Percentiles rank a stretch among this genome's conserved stretches.
These are phyloP conservation scores for Aureobasidium leucospermi DNA, from an alignment of 2,329 filamentous ascomycete species.

Conservation along the genomic window DNA sequence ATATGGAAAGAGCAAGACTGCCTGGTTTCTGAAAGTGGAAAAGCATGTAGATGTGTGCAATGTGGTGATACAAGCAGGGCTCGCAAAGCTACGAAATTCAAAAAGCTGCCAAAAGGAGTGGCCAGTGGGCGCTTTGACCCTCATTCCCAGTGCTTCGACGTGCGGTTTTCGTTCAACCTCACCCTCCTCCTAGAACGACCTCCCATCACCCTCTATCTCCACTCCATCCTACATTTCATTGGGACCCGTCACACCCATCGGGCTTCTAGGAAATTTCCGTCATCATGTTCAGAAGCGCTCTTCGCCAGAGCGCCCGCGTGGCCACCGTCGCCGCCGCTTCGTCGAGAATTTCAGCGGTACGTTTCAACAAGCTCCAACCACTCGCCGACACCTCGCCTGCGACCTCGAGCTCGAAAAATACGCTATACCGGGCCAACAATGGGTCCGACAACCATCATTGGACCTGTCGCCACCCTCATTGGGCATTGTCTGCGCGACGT, in stretches of 20 bases:
- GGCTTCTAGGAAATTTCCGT: conserved; percentile 15
- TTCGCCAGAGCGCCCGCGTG: conserved; percentile 92
- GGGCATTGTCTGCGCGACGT: conserved; percentile 13
- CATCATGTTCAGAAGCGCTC: conserved; percentile 96
- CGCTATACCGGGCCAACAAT: conserved; percentile 21
- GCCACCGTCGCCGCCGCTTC: conserved; percentile 89
- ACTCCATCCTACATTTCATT: conserved; percentile 16
- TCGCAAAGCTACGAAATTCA: conserved; percentile 9
- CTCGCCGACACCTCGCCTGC: conserved; percentile 33
- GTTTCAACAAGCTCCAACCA: conserved; percentile 44
- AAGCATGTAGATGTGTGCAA: background rate
- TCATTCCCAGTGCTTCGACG: conserved; percentile 8
- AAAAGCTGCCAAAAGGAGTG: conserved; percentile 10
- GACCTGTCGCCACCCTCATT: conserved; percentile 23
- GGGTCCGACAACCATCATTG: conserved; percentile 20
- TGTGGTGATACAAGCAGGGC: background rate
- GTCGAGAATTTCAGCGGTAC: conserved; percentile 89
- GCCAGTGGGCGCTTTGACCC: background rate
- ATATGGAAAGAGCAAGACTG: background rate
- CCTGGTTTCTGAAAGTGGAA: background rate
- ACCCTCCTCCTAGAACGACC: conserved; percentile 14
- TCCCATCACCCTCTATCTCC: conserved; percentile 17
- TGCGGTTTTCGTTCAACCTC: conserved; percentile 14
- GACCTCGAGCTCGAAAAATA: conserved; percentile 33
- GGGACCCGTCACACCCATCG: conserved; percentile 16